phyloP scores from a whole-genome alignment of 768 basidiomycete genomes.

The Amanita pallidorosea region DNA sequence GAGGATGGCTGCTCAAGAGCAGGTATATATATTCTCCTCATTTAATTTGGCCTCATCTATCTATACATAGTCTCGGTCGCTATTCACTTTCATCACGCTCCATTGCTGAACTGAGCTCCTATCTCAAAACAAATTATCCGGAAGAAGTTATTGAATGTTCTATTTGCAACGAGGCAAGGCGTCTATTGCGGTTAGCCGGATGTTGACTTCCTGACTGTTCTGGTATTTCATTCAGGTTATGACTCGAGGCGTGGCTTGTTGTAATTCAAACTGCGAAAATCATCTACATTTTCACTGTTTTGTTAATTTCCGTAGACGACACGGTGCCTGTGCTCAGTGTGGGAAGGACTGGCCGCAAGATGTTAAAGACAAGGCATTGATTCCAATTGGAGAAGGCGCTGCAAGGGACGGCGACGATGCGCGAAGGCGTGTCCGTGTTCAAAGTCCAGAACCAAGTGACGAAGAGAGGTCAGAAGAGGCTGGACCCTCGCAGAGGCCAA shows the following conservation, averaged over 20 bases:
- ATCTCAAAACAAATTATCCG: slow-evolving; percentile 63
- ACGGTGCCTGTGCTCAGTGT: slow-evolving; percentile 47
- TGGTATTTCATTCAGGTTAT: slow-evolving; percentile 35
- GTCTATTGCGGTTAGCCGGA: background rate
- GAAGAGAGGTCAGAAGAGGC: slow-evolving; percentile 36
- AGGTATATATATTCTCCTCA: slow-evolving; percentile 25
- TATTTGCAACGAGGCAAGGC: slow-evolving; percentile 57
- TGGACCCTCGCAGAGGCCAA: slow-evolving; percentile 16
- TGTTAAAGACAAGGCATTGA: slow-evolving; percentile 31
- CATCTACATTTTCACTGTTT: slow-evolving; percentile 62
- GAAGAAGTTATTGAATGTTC: slow-evolving; percentile 66
- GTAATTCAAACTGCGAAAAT: slow-evolving; percentile 47
- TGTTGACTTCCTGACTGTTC: background rate
- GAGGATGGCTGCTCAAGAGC: slow-evolving; percentile 71
- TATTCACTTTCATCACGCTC: slow-evolving; percentile 72
- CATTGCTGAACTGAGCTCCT: slow-evolving; percentile 60
- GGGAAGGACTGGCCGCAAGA: slow-evolving; percentile 47
- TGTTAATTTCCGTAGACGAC: slow-evolving; percentile 32
- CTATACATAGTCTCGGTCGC: slow-evolving; percentile 41
- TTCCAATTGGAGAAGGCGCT: slow-evolving; percentile 60
- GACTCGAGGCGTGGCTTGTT: slow-evolving; percentile 60
- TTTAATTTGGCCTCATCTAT: background rate
- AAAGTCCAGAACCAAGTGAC: slow-evolving; percentile 21
- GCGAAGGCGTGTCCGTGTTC: slow-evolving; percentile 21
- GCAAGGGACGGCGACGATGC: slow-evolving; percentile 48